Percentiles rank a stretch among this genome's conserved stretches.
Evolutionary conservation across 805 yeast species (phyloP).

Genomic region (Scheffersomyces amazonensis): DNA sequence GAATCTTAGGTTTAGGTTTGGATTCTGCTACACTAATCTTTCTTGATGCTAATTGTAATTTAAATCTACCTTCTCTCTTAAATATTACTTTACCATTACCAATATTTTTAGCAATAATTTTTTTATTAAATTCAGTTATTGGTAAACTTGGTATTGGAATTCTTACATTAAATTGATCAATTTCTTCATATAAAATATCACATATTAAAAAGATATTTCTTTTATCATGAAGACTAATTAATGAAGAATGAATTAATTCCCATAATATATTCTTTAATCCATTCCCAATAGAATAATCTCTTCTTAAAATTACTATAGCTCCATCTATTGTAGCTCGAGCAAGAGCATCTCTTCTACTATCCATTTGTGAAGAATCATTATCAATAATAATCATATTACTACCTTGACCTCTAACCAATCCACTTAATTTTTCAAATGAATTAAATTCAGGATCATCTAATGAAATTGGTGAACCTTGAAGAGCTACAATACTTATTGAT

Average conservation of each 20-base stretch:
- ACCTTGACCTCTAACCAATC: conserved; percentile 2
- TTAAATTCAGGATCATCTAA: conserved; percentile 67
- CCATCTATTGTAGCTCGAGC: conserved; percentile 67
- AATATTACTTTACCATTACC: conserved; percentile 57
- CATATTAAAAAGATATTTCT: conserved; percentile 63
- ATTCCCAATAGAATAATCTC: conserved; percentile 53
- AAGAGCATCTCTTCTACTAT: conserved; percentile 57
- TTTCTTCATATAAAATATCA: conserved; percentile 61
- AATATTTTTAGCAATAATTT: conserved; percentile 55
- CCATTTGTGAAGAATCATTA: conserved; percentile 39
- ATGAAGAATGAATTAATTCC: conserved; percentile 63
- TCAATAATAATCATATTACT: conserved; percentile 54
- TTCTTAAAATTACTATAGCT: conserved; percentile 59
- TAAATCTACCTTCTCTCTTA: conserved; percentile 58
- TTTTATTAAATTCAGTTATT: conserved; percentile 42
- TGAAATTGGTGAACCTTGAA: conserved; percentile 55
- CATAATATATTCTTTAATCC: conserved; percentile 64
- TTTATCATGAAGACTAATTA: conserved; percentile 56
- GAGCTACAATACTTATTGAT: conserved; percentile 64
- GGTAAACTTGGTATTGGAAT: conserved; percentile 64
- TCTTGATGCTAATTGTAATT: conserved; percentile 43
- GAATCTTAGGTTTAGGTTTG: not conserved
- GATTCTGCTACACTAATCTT: conserved; percentile 4
- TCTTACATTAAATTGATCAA: conserved; percentile 57
- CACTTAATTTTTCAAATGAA: conserved; percentile 23